phyloP scores from a whole-genome alignment of 2,329 filamentous ascomycete species.

The Trichoderma brevicompactum region DNA sequence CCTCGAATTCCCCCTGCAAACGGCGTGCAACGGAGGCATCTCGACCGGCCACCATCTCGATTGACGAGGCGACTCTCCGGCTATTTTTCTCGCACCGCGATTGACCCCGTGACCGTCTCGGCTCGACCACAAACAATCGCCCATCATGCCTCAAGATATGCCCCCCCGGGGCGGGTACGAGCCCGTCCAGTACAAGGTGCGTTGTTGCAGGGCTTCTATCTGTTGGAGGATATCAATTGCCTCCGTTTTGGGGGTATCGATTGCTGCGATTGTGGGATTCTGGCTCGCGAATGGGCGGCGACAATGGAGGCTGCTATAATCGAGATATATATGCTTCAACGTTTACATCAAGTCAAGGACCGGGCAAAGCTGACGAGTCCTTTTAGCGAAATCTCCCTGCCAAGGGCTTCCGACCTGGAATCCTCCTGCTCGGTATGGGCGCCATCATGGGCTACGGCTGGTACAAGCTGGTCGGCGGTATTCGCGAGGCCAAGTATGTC shows the following conservation, averaged over 20 bases:
- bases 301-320: neutral
- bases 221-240: neutral
- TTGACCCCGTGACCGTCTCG: constrained; percentile 20
- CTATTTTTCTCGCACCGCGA: constrained; percentile 11
- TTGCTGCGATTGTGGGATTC: neutral
- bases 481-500: constrained; percentile 87
- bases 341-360: neutral
- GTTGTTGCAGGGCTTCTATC: constrained; percentile 35
- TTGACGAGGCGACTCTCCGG: constrained; percentile 8
- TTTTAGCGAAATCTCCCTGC: constrained; percentile 85
- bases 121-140: constrained; percentile 34
- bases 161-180: constrained; percentile 93
- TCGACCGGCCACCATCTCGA: constrained; percentile 1
- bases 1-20: constrained; percentile 8
- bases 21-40: constrained; percentile 23
- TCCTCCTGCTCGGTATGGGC: constrained; percentile 76
- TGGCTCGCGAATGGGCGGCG: neutral
- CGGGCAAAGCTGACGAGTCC: neutral
- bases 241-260: neutral
- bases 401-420: constrained; percentile 83
- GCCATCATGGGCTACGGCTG: constrained; percentile 87
- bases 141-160: constrained; percentile 94
- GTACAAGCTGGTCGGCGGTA: constrained; percentile 81
- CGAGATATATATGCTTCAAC: neutral
- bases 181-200: constrained; percentile 94